A percentile compares a stretch with the other conserved stretches of the same genome.
These are phyloP conservation scores for Sclerotinia borealis DNA, from an alignment of 2,329 filamentous ascomycete genomes.

Conservation along the genomic window DNA sequence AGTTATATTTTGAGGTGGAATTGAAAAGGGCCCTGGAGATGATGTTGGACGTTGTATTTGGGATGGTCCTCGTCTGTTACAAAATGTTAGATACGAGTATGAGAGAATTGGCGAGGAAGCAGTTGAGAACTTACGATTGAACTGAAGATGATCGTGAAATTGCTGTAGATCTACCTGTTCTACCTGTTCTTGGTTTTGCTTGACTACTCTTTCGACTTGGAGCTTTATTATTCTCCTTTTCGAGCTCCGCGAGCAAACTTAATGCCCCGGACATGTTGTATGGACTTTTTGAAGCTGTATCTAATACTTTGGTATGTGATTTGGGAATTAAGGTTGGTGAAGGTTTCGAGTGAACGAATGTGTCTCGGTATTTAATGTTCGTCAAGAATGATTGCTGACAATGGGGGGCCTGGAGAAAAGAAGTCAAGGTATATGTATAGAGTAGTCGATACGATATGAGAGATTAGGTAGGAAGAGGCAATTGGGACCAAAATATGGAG, in stretches of 20 bases:
- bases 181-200: neutral
- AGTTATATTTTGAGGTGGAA: constrained; percentile 2
- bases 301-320: neutral
- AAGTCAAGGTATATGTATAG: neutral
- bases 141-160: constrained; percentile 7
- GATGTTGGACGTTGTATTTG: constrained; percentile 1
- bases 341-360: neutral
- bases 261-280: constrained; percentile 3
- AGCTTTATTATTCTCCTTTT: constrained; percentile 5
- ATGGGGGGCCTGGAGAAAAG: neutral
- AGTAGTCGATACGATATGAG: neutral
- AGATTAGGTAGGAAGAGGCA: neutral
- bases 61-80: neutral
- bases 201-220: constrained; percentile 6
- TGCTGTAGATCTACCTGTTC: constrained; percentile 2
- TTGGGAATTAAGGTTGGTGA: neutral
- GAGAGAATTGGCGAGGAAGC: neutral
- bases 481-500: constrained; percentile 1
- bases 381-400: neutral
- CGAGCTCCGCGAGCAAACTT: constrained; percentile 5
- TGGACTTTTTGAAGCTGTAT: neutral
- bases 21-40: neutral
- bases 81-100: neutral
- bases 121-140: constrained; percentile 4
- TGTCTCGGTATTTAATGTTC: neutral